Base-by-base conservation (phyloP, 352 stramenopile species). In the Phytophthora citrophthora region DNA sequence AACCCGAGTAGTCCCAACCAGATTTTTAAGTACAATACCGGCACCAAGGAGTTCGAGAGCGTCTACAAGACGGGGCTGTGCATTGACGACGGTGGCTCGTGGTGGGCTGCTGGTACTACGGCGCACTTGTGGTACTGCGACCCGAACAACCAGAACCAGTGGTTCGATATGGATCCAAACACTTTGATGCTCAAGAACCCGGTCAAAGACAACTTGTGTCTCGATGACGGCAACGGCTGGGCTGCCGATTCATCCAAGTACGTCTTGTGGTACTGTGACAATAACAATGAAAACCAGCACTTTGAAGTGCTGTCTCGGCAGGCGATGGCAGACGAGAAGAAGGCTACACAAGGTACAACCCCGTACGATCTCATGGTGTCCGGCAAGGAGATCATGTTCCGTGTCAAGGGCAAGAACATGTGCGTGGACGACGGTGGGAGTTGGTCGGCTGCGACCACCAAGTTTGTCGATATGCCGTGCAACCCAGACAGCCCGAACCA, bases 341-440 rank as follows among this genome's bases (percentile, higher is more conserved):
- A 53, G 45, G 4, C 18, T 3, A 63, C 51, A 10, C 26, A 55
- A 5, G 60, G 60, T 0, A 63, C 53, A 2, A 68, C 60, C 36
- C 62, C 62, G 60, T 68, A 68, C 27, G 60, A 68, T 10, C 43
- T 63, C 32, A 51, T 72, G 62, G 34, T 68, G 8, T 56, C 64
- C 15, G 59, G 53, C 4, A 34, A 64, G 34, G 54, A 75, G 45
- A 64, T 68, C 56, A 74, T 74, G 56, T 24, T 74, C 13, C 61
- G 54, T n/a, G 54, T 62, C 29, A 49, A 49, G 12, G 52, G 61
- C 24, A 74, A 77, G 54, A 55, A 62, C 27, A 71, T 79, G 45
- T 81, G 72, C 16, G 44, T 81, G 0, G 72, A 81, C 20, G 72
- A 81, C 27, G 72, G 72, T 7, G 68, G 68, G 5, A 64, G 61